Percentiles rank a stretch among this genome's conserved stretches.
Evolutionary conservation across 2,329 filamentous ascomycete species (phyloP).

Genomic region (Xylariaceae sp.): DNA sequence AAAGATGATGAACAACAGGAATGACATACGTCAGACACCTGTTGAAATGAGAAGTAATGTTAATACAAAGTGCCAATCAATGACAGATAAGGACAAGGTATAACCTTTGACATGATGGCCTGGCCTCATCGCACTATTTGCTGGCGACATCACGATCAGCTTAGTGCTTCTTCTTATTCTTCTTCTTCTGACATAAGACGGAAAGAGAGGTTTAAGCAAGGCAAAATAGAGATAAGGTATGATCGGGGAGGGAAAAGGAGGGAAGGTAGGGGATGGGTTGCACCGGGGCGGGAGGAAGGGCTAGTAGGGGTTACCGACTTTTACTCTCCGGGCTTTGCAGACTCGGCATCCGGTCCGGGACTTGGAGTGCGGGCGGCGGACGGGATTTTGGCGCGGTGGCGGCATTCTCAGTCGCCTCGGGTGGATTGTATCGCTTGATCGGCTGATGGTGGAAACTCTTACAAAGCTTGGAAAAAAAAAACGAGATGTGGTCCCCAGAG

Average conservation of each 20-base stretch:
- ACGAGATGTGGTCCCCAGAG: slow-evolving; percentile 6
- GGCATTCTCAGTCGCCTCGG: slow-evolving; percentile 18
- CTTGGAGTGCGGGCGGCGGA: slow-evolving; percentile 24
- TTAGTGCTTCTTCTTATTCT: not conserved
- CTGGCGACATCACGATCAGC: too few relatives aligned
- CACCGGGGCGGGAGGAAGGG: too few relatives aligned
- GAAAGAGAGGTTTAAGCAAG: not conserved
- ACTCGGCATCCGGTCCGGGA: slow-evolving; percentile 25
- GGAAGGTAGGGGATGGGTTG: not conserved
- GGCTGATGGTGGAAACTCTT: not conserved
- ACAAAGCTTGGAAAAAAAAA: not conserved
- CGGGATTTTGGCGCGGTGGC: slow-evolving; percentile 16
- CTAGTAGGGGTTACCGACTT: slow-evolving; percentile 15
- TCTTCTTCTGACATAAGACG: slow-evolving; percentile 3
- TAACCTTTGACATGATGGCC: slow-evolving; percentile 25
- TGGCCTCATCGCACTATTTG: slow-evolving; percentile 26
- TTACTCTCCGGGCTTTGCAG: slow-evolving; percentile 25
- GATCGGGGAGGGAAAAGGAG: not conserved
- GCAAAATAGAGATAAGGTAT: not conserved
- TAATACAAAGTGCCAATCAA: not conserved
- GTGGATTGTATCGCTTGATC: not conserved
- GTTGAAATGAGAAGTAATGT: too few relatives aligned
- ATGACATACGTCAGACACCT: too few relatives aligned
- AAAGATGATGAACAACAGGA: too few relatives aligned
- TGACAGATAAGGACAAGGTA: slow-evolving; percentile 13